Percentiles rank a stretch among this genome's conserved stretches.
phyloP scores from a whole-genome alignment of 371 early-diverging fungal species.

The Mucor circinelloides region DNA sequence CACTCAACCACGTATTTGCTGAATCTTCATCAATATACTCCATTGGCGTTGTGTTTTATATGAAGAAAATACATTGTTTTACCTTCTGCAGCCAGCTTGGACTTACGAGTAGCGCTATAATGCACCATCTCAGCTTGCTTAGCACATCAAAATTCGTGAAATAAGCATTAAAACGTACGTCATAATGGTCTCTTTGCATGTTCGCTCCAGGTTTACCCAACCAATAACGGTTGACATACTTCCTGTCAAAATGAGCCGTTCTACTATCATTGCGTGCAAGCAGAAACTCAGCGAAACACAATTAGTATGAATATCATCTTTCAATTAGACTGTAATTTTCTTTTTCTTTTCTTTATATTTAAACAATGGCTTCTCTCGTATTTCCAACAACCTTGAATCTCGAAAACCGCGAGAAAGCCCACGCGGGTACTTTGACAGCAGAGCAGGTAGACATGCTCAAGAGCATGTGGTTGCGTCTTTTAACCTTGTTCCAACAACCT shows the following conservation, averaged over 20 bases:
- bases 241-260: not conserved
- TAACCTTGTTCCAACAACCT: constrained; percentile 51
- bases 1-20: no score
- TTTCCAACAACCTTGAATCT: constrained; percentile 9
- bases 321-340: not conserved
- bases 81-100: not conserved
- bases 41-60: no score
- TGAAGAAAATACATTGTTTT: no score
- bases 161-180: not conserved
- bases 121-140: not conserved
- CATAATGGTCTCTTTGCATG: not conserved
- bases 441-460: constrained; percentile 11
- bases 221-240: not conserved
- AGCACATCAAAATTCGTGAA: not conserved
- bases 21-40: no score
- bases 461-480: constrained; percentile 45
- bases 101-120: not conserved
- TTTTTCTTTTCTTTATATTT: not conserved
- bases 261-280: not conserved
- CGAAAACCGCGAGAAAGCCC: constrained; percentile 25
- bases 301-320: not conserved
- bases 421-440: constrained; percentile 32
- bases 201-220: not conserved
- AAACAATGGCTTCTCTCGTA: not conserved
- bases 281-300: not conserved